phyloP scores from a whole-genome alignment of 371 early-diverging fungal species.

The Sporodiniella umbellata region DNA sequence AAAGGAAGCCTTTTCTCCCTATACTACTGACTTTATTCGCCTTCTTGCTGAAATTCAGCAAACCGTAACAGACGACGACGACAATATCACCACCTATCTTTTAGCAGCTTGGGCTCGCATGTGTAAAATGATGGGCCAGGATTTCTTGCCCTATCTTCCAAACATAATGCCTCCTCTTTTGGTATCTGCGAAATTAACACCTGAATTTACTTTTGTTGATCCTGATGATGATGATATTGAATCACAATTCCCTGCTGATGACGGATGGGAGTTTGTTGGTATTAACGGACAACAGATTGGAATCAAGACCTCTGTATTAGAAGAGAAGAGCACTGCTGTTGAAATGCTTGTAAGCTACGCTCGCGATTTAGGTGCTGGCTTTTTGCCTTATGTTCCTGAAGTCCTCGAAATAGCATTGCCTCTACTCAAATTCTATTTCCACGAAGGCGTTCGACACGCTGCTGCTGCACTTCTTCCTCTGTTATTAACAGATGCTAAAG shows the following conservation, averaged over 20 bases:
- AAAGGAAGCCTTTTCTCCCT: constrained; percentile 77
- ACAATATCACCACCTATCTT: constrained; percentile 89
- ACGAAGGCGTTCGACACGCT: constrained; percentile 91
- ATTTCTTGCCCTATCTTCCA: constrained; percentile 90
- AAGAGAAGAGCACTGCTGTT: constrained; percentile 96
- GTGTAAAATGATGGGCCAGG: constrained; percentile 90
- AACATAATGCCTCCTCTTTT: constrained; percentile 94
- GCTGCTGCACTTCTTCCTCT: constrained; percentile 85
- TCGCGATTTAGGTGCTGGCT: constrained; percentile 84
- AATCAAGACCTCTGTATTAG: constrained; percentile 90
- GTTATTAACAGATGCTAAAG: constrained; percentile 60
- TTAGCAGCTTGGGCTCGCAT: constrained; percentile 95
- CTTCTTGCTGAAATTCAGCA: constrained; percentile 81
- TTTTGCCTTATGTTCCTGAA: constrained; percentile 49
- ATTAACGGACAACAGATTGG: constrained; percentile 90
- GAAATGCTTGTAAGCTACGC: constrained; percentile 97
- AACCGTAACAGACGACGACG: constrained; percentile 80
- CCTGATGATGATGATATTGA: constrained; percentile 82
- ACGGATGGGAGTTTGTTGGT: constrained; percentile 40
- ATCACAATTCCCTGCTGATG: constrained; percentile 58
- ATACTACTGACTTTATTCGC: constrained; percentile 75
- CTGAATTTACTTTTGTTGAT: constrained; percentile 90
- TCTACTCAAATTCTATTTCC: constrained; percentile 92
- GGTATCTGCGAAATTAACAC: constrained; percentile 79
- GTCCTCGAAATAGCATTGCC: constrained; percentile 85